Base-by-base conservation (phyloP, 2,329 filamentous ascomycete genomes). In the Pseudocercospora eumusae region DNA sequence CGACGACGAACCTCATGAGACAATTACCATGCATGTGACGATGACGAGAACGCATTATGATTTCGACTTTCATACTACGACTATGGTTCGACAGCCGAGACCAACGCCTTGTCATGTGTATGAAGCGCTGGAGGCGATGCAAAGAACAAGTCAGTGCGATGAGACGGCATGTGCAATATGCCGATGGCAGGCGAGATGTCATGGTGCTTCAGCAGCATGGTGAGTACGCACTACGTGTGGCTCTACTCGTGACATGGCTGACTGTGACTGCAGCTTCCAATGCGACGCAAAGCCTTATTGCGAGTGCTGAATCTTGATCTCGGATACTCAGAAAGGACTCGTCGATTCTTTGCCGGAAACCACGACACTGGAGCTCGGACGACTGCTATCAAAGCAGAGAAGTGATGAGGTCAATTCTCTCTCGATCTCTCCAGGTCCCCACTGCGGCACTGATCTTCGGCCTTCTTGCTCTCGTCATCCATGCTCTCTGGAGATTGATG, bases 251-350 rank as follows among this genome's bases (percentile, higher is more conserved):
- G 6, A 5, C 33, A 3, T 6, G 9, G 33, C 33, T 36, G 15
- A 15, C 6, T 11, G n/a, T 1, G 13, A 33, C n/a, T 36, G 13
- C 31, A 68, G 64, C 44, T 61, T 60, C 25, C 44, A 60, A 23
- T 68, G 66, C 47, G 62, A 66, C 25, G 56, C 62, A 2, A 61
- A 68, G 57, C 45, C 66, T 27, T 68, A 66, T 50, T 66, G 66
- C 40, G 60, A 66, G 21, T 64, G 66, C 27, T 50, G 31, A 42
- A 7, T 13, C 20, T 40, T 28, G 33, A n/a, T n/a, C 11, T 5
- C 5, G 13, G 13, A n/a, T n/a, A n/a, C n/a, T n/a, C n/a, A n/a
- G 13, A n/a, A 36, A 36, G 9, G 13, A 2, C n/a, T 36, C 4
- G 15, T 36, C 33, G 33, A 36, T 36, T 4, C 4, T 15, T 15